Evolutionary conservation across 192 early-diverging fungal species (phyloP), one percentile per base, ranked within the genome.

Genomic region (Coemansia sp.): DNA sequence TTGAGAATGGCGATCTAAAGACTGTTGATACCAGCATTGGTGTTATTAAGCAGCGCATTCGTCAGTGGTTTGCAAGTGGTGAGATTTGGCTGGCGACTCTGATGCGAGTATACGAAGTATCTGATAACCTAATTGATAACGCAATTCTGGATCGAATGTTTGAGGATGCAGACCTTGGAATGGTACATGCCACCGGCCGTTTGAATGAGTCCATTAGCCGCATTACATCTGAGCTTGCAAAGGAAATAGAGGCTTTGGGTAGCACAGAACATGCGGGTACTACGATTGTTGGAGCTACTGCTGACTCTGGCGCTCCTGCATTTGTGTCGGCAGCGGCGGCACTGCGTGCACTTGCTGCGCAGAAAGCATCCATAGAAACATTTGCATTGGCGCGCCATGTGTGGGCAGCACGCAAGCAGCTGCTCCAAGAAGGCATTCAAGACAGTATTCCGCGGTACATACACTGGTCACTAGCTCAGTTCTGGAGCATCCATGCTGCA

Each of bases 181-280:
- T 80, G 78, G 29, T 75, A 22, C 78, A 80, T 21, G 78, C 78
- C 0, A 54, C 78, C 10, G 78, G 78, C 25, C 72, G 78, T 5
- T 69, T 80, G 8, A 74, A 75, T 52, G 78, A 65, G 30, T 64
- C 72, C 6, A 46, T 68, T 14, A 62, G 57, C 8, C 17, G 54
- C 7, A 19, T 67, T 3, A 65, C 68, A 3, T 51, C 6, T 10
- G 66, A 72, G 9, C 51, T 75, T 4, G 72, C 66, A 4, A 51
- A 25, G 39, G 68, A 57, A 17, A 30, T 71, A 5, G 60, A 59
- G 19, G 21, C 46, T 22, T 19, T 62, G 19, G 33, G 42, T 23
- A 27, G 27, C 27, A 3, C 27, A 27, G 27, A 27, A 27, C 27
- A 27, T 27, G 27, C 27, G 27, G 27, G 27, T 27, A 27, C 27